phyloP scores from a whole-genome alignment of 176 grass and related monocot genomes.

The Carex parvula region DNA sequence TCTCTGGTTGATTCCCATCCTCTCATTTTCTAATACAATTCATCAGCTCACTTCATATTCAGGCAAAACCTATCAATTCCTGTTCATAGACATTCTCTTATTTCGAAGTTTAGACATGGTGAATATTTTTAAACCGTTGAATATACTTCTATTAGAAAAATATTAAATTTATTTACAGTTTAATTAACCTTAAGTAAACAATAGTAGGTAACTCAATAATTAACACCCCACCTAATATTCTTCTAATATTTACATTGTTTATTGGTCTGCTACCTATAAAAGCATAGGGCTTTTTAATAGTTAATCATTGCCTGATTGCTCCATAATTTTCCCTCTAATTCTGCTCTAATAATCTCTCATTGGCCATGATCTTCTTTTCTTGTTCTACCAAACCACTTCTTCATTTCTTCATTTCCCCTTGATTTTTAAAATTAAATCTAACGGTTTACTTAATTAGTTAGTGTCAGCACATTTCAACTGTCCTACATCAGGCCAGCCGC shows the following conservation, averaged over 20 bases:
- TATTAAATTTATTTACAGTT: neutral
- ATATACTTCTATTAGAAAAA: neutral
- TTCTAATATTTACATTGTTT: slow-evolving; percentile 25
- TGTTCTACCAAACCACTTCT: neutral
- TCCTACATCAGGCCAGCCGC: neutral
- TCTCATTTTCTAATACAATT: neutral
- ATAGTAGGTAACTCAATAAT: neutral
- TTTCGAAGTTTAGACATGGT: slow-evolving; percentile 23
- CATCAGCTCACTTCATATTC: slow-evolving; percentile 2
- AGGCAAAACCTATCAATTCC: neutral
- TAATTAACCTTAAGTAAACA: neutral
- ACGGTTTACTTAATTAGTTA: neutral
- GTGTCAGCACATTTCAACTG: neutral
- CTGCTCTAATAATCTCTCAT: neutral
- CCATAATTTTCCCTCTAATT: neutral
- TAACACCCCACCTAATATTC: slow-evolving; percentile 10
- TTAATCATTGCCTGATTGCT: neutral
- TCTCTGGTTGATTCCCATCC: neutral
- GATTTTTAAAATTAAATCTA: neutral
- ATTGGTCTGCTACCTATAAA: slow-evolving; percentile 15
- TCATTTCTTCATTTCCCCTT: neutral
- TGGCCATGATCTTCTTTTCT: neutral
- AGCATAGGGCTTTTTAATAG: neutral
- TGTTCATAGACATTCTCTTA: slow-evolving; percentile 7
- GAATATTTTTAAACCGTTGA: slow-evolving; percentile 11